These are phyloP conservation scores for Actinomortierella wolfii DNA, from an alignment of 371 early-diverging fungal genomes.

Conservation along the genomic window DNA sequence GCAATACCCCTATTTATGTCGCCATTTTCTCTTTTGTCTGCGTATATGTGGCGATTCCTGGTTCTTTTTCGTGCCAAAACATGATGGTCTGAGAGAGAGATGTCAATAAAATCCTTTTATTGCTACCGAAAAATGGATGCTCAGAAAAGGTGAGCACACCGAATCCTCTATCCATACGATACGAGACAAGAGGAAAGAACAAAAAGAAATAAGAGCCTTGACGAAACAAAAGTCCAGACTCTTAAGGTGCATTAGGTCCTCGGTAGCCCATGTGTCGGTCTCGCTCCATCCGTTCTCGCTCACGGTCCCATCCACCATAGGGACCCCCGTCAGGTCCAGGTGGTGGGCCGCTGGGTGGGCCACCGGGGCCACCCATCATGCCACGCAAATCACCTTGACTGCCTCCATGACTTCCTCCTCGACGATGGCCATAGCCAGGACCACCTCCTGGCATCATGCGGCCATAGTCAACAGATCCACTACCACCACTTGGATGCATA, in stretches of 20 bases:
- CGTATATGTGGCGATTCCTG: too few species aligned
- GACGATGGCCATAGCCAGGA: constrained; percentile 37
- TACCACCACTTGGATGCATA: constrained; percentile 30
- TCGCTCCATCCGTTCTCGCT: constrained; percentile 28
- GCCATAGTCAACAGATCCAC: constrained; percentile 39
- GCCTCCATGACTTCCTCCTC: constrained; percentile 40
- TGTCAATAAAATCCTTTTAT: too few species aligned
- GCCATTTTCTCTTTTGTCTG: too few species aligned
- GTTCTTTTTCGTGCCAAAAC: too few species aligned
- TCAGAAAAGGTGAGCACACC: too few species aligned
- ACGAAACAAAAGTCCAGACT: too few species aligned
- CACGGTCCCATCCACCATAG: constrained; percentile 41
- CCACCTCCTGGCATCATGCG: constrained; percentile 43
- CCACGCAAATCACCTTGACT: constrained; percentile 43
- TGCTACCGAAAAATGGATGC: too few species aligned
- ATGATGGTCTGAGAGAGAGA: too few species aligned
- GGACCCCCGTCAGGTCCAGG: constrained; percentile 15
- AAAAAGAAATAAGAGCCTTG: too few species aligned
- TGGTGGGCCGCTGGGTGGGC: constrained; percentile 6
- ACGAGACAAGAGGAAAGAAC: too few species aligned
- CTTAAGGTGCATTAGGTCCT: constrained; percentile 40
- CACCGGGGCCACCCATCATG: constrained; percentile 16
- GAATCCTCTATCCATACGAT: too few species aligned
- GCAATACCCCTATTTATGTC: too few species aligned
- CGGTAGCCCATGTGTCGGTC: constrained; percentile 32